Evolutionary conservation across 2,329 filamentous ascomycete genomes (phyloP).

Genomic region (Corniculantispora saksenae): DNA sequence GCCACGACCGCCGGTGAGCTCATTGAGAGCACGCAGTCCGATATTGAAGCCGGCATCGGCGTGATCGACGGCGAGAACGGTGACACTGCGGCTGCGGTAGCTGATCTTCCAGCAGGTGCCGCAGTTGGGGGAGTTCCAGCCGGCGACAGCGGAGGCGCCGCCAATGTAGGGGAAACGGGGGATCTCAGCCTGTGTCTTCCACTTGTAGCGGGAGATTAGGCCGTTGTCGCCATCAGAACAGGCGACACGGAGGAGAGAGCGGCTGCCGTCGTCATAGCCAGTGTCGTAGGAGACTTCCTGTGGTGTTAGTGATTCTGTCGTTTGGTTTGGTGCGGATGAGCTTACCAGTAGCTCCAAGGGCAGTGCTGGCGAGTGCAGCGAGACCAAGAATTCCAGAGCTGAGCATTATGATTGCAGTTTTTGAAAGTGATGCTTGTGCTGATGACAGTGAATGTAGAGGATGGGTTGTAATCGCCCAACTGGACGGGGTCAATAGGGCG

Average conservation of each 20-base stretch:
- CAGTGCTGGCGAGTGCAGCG: slow-evolving; percentile 40
- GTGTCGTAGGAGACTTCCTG: slow-evolving; percentile 68
- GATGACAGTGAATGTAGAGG: not conserved
- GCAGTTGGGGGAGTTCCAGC: slow-evolving; percentile 60
- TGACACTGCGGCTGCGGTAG: slow-evolving; percentile 53
- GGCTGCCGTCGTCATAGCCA: slow-evolving; percentile 64
- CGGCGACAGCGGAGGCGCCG: slow-evolving; percentile 50
- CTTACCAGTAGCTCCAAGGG: not conserved
- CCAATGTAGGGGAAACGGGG: slow-evolving; percentile 57
- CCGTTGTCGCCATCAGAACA: slow-evolving; percentile 72
- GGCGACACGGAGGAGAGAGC: slow-evolving; percentile 57
- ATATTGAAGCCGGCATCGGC: slow-evolving; percentile 55
- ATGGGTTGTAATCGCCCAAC: too few relatives aligned
- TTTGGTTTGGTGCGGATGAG: not conserved
- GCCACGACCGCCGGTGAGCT: slow-evolving; percentile 54
- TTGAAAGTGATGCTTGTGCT: not conserved
- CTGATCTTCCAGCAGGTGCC: slow-evolving; percentile 60
- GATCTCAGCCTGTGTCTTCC: slow-evolving; percentile 54
- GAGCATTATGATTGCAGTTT: slow-evolving; percentile 40
- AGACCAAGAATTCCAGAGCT: slow-evolving; percentile 42
- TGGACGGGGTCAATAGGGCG: not conserved
- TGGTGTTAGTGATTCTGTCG: not conserved
- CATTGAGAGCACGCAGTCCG: slow-evolving; percentile 56
- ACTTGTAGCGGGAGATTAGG: slow-evolving; percentile 62
- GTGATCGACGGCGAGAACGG: slow-evolving; percentile 58